Percentiles rank a stretch among this genome's conserved stretches.
Evolutionary conservation across 202 grass and related monocot genomes (phyloP).

Genomic region (Setaria viridis): DNA sequence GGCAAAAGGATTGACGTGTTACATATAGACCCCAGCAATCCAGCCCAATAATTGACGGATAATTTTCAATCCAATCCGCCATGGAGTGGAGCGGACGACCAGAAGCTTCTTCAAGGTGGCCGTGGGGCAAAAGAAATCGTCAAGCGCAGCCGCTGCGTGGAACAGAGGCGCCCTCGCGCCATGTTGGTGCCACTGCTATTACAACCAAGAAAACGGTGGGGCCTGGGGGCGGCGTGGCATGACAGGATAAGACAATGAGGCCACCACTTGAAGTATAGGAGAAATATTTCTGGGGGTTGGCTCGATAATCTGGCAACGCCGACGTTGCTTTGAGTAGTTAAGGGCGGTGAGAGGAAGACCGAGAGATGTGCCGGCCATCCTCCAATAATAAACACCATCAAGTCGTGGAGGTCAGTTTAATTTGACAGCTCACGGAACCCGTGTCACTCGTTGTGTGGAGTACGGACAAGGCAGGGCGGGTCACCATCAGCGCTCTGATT

Average conservation of each 20-base stretch:
- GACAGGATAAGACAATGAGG: neutral
- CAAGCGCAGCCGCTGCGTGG: no score
- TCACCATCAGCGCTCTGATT: neutral
- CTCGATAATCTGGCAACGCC: neutral
- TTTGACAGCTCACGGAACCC: constrained; percentile 17
- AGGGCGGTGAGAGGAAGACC: neutral
- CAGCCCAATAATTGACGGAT: no score
- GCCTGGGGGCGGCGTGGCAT: neutral
- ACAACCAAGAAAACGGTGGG: neutral
- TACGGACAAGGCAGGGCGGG: neutral
- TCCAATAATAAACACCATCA: constrained; percentile 12
- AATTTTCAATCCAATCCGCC: no score
- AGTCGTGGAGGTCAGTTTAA: neutral
- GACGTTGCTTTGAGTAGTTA: constrained; percentile 10
- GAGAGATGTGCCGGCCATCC: no score
- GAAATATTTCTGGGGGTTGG: neutral
- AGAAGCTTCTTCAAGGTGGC: neutral
- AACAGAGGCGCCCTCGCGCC: neutral
- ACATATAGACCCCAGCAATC: no score
- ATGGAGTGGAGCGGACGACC: neutral
- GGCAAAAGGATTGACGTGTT: neutral
- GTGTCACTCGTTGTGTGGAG: neutral
- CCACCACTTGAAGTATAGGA: neutral
- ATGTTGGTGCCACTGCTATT: neutral
- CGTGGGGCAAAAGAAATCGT: no score